phyloP scores from a whole-genome alignment of 805 yeast species.

The Yarrowia deformans region DNA sequence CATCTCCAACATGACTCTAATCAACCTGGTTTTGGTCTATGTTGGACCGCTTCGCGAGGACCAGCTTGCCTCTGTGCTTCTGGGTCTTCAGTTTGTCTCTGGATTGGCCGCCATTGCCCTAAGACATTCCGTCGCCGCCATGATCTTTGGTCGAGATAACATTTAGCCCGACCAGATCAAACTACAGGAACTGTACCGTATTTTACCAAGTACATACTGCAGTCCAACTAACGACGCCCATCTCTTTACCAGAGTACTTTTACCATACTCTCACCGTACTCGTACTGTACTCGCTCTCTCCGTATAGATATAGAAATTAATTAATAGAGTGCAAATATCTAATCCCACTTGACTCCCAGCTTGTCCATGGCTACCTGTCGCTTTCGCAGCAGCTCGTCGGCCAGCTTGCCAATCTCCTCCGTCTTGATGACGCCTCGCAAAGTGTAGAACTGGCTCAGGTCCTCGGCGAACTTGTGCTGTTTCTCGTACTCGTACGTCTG shows the following conservation, averaged over 20 bases:
- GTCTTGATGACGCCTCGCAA: slow-evolving; percentile 72
- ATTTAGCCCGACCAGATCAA: slow-evolving; percentile 49
- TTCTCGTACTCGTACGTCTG: slow-evolving; percentile 71
- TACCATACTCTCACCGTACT: too few relatives aligned
- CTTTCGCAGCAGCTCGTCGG: slow-evolving; percentile 62
- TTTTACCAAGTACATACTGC: too few relatives aligned
- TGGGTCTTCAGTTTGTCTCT: slow-evolving; percentile 66
- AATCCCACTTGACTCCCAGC: slow-evolving; percentile 25
- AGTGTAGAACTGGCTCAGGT: slow-evolving; percentile 71
- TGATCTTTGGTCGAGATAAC: slow-evolving; percentile 90
- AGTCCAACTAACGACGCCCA: too few relatives aligned
- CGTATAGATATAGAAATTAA: slow-evolving; percentile 15
- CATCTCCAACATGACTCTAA: slow-evolving; percentile 85
- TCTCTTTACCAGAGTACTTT: not conserved
- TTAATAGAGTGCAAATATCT: not conserved
- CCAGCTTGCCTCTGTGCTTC: slow-evolving; percentile 64
- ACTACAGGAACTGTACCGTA: too few relatives aligned
- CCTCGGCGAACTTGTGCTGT: slow-evolving; percentile 61
- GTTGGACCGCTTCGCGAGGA: slow-evolving; percentile 92
- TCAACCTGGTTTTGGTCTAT: slow-evolving; percentile 83
- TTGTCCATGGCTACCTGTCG: slow-evolving; percentile 55
- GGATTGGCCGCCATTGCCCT: slow-evolving; percentile 72
- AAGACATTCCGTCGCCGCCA: slow-evolving; percentile 84
- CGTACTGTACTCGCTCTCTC: too few relatives aligned
- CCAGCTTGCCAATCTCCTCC: slow-evolving; percentile 71